Base-by-base conservation (phyloP, 2,329 filamentous ascomycete species). In the Colletotrichum incanum region DNA sequence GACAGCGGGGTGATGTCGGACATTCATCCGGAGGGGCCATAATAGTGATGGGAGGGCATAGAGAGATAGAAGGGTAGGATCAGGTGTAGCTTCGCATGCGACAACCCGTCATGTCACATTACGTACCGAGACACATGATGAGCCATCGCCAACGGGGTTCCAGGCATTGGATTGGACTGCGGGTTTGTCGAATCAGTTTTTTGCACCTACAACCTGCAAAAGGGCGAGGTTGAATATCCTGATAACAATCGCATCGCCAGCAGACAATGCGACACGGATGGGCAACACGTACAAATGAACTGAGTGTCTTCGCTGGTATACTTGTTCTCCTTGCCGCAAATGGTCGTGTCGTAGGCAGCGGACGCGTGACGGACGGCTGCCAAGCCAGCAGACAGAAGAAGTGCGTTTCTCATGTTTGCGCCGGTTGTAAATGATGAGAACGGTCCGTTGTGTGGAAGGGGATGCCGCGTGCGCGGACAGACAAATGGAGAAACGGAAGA, bases 131-230 rank as follows among this genome's bases (percentile, higher is more conserved):
- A 81, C 74, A 73, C 79, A 81, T 47, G 78, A 76, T 61, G 79
- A 80, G 39, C 79, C 71, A 52, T 78, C 67, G 20, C 70, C 70
- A 41, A 73, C 74, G 9, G 78, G 72, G 66, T 79, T 79, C 79
- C 79, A 81, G 55, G 79, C 79, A 45, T 81, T 79, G 18, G 79
- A 75, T 63, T 77, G 76, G 63, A 77, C 79, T 80, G 66, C 6
- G 47, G 6, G 39, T 7, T 20, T 23, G n/a, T 47, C 6, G 26
- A 18, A 54, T 75, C 11, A 75, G 65, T 54, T 6, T 16, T 54
- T 20, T 12, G 20, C 8, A n/a, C 2, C 20, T n/a, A 9, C 45
- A n/a, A 9, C 26, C 6, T 18, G 26, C 7, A 4, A 34, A 20
- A 8, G 31, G 28, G 50, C 47, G 23, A 12, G 50, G 18, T 6